These are phyloP conservation scores for Picea mariana DNA, from an alignment of 83 land plant genomes.

Conservation along the genomic window DNA sequence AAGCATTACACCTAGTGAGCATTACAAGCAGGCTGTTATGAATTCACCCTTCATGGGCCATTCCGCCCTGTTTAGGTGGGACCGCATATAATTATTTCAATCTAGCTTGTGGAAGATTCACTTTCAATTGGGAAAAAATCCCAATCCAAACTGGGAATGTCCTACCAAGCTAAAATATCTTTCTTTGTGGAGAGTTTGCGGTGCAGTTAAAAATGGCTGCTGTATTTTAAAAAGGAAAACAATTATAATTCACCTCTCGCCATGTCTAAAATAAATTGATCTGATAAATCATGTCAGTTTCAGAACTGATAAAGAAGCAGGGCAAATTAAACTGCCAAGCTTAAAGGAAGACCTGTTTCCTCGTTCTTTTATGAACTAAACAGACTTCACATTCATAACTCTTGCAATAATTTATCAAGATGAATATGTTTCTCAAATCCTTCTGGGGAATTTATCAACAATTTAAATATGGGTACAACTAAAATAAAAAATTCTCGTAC, in stretches of 20 bases:
- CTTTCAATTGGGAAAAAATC: too few species aligned
- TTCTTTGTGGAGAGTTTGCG: too few species aligned
- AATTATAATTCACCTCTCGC: not conserved
- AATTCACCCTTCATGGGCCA: too few species aligned
- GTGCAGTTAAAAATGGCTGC: not conserved
- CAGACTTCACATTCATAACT: too few species aligned
- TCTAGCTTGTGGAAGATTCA: too few species aligned
- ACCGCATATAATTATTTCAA: too few species aligned
- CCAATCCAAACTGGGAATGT: not conserved
- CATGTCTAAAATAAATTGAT: not conserved
- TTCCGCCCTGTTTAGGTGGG: too few species aligned
- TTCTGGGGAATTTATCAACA: not conserved
- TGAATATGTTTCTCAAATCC: not conserved
- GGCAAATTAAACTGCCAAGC: not conserved
- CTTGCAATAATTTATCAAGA: too few species aligned
- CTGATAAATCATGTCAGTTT: not conserved
- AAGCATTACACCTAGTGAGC: too few species aligned
- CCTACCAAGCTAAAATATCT: not conserved
- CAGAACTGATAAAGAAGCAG: not conserved
- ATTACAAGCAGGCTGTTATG: too few species aligned
- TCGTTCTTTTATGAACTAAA: too few species aligned
- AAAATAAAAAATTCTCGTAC: constrained; percentile 29
- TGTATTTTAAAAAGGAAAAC: not conserved
- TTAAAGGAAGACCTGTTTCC: too few species aligned
- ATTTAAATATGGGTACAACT: not conserved